phyloP scores from a whole-genome alignment of 345 rosid species.

The Mercurialis annua region DNA sequence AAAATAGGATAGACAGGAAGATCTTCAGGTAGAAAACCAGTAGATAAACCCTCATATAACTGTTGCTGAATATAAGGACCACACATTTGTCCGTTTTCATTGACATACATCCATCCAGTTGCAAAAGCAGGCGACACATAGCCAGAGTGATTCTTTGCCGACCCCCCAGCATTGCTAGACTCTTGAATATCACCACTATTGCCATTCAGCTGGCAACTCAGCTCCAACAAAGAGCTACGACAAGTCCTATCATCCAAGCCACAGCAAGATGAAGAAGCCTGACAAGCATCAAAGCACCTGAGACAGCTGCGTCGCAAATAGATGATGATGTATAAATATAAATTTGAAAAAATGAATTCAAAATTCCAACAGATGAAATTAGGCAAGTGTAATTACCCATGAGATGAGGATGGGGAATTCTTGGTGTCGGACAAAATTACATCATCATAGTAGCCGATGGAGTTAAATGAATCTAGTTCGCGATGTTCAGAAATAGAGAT shows the following conservation, averaged over 20 bases:
- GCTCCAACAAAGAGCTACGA: constrained; percentile 38
- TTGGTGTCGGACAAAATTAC: constrained; percentile 9
- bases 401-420: constrained; percentile 30
- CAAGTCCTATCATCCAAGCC: constrained; percentile 37
- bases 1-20: constrained; percentile 78
- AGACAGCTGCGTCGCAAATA: constrained; percentile 12
- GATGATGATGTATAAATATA: neutral
- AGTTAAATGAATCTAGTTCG: constrained; percentile 21
- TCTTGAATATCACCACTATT: constrained; percentile 42
- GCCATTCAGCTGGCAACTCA: constrained; percentile 64
- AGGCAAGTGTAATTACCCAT: constrained; percentile 31
- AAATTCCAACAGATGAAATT: neutral
- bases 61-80: constrained; percentile 93
- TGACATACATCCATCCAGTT: constrained; percentile 84
- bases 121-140: constrained; percentile 40
- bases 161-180: constrained; percentile 40
- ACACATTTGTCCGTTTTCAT: constrained; percentile 84
- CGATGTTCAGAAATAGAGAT: constrained; percentile 25
- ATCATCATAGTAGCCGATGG: constrained; percentile 31
- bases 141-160: constrained; percentile 41
- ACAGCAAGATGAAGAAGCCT: constrained; percentile 32
- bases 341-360: neutral
- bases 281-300: constrained; percentile 35
- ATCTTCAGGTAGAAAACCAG: constrained; percentile 82
- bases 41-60: constrained; percentile 66